Conservation (phyloP, 2,329 filamentous ascomycete genomes). For the Trichoderma sp. region DNA sequence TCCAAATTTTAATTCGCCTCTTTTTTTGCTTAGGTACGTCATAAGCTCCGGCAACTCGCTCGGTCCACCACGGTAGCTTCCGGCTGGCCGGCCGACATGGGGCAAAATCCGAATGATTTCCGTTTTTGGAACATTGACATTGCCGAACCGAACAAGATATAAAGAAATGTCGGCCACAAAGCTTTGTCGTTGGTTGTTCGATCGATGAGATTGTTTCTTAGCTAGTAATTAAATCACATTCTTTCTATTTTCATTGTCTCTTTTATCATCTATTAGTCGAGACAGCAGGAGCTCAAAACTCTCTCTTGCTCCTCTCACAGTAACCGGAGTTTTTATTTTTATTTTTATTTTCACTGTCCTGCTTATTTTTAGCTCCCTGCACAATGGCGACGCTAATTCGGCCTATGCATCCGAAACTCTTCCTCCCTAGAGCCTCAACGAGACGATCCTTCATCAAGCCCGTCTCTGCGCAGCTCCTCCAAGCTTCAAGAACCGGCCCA, state of each 20-base stretch:
- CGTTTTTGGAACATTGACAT: not conserved
- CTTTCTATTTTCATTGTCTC: not conserved
- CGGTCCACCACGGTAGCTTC: constrained; percentile 14
- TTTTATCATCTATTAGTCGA: not conserved
- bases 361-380: not conserved
- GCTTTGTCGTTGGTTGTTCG: not conserved
- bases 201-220: not conserved
- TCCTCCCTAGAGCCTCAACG: not conserved
- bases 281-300: not conserved
- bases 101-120: constrained; percentile 4
- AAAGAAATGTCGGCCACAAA: not conserved
- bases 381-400: constrained; percentile 14
- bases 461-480: not conserved
- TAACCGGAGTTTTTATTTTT: not conserved
- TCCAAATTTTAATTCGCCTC: not conserved
- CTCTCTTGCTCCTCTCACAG: not conserved
- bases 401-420: constrained; percentile 10
- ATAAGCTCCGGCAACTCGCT: not conserved
- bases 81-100: constrained; percentile 13
- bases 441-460: not conserved
- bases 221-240: not conserved
- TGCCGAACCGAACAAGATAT: constrained; percentile 16
- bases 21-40: not conserved
- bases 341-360: not conserved
- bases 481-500: not conserved